Conservation (phyloP, 495 filamentous ascomycete species). For the Penicillium chermesinum region DNA sequence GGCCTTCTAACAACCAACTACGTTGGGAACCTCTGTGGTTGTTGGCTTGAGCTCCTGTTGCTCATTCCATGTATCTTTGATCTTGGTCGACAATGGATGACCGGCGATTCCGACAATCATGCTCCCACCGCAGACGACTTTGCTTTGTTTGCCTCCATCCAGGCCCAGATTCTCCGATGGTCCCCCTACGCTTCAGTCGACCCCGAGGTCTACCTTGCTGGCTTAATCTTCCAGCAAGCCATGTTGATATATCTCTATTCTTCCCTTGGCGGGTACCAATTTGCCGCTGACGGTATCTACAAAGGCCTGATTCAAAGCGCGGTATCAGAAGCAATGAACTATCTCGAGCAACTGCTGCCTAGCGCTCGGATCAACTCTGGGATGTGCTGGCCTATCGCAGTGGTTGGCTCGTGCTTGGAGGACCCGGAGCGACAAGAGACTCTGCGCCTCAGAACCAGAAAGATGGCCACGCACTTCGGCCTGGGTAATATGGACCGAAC, state of each 20-base stretch:
- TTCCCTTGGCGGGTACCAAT: constrained; percentile 23
- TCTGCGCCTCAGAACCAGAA: constrained; percentile 17
- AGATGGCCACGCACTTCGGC: constrained; percentile 29
- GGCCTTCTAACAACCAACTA: constrained; percentile 26
- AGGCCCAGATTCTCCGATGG: constrained; percentile 33
- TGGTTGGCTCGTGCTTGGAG: constrained; percentile 31
- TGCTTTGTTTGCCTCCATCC: constrained; percentile 37
- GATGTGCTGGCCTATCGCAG: constrained; percentile 36
- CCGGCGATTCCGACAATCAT: constrained; percentile 16
- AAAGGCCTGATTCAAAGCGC: constrained; percentile 25
- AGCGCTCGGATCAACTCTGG: constrained; percentile 33
- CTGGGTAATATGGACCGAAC: constrained; percentile 37
- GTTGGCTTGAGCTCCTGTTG: constrained; percentile 33
- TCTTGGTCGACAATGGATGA: constrained; percentile 37
- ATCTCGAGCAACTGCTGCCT: constrained; percentile 23
- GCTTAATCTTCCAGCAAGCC: constrained; percentile 33
- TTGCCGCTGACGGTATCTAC: constrained; percentile 28
- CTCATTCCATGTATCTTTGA: constrained; percentile 36
- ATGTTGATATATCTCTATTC: constrained; percentile 37
- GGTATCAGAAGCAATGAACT: constrained; percentile 27
- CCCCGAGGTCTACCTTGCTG: constrained; percentile 30
- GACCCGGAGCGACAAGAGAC: constrained; percentile 17
- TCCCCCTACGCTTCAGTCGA: constrained; percentile 27
- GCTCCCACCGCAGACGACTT: constrained; percentile 33
- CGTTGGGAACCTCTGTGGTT: constrained; percentile 34